Percentiles rank a stretch among this genome's conserved stretches.
Evolutionary conservation across 2,329 filamentous ascomycete species (phyloP).

Genomic region (Periglandula ipomoeae): DNA sequence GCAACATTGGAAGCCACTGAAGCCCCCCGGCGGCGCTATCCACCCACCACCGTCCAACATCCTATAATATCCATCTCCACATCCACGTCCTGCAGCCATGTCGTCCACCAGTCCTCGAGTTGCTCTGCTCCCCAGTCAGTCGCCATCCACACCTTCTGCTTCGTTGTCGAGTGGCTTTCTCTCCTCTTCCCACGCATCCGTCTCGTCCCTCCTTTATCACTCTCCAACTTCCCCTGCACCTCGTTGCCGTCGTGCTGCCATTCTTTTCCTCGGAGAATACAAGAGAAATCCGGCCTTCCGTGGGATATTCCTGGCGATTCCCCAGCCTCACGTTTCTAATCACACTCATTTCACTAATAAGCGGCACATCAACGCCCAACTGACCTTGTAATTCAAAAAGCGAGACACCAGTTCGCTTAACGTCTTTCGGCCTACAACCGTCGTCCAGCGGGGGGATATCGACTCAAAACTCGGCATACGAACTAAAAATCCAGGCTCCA

Average conservation of each 20-base stretch:
- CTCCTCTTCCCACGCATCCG: not conserved
- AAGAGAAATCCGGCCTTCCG: not conserved
- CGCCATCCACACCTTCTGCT: not conserved
- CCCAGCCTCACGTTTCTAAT: not conserved
- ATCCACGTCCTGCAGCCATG: not conserved
- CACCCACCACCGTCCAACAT: not conserved
- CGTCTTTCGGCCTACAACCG: no score
- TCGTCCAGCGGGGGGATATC: no score
- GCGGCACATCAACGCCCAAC: not conserved
- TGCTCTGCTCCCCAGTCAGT: not conserved
- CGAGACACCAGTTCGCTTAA: not conserved
- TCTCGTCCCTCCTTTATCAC: conserved; percentile 2
- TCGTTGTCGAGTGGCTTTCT: not conserved
- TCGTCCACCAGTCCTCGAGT: not conserved
- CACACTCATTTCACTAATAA: not conserved
- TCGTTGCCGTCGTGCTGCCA: not conserved
- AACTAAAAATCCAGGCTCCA: no score
- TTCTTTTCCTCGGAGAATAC: not conserved
- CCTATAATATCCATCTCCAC: not conserved
- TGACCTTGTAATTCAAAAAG: not conserved
- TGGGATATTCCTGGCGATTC: conserved; percentile 6
- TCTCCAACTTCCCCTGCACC: not conserved
- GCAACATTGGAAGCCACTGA: no score
- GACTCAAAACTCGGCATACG: no score
- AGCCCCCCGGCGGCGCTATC: no score